Conservation (phyloP, 768 basidiomycete genomes). For the Hygrocybe coccinea region DNA sequence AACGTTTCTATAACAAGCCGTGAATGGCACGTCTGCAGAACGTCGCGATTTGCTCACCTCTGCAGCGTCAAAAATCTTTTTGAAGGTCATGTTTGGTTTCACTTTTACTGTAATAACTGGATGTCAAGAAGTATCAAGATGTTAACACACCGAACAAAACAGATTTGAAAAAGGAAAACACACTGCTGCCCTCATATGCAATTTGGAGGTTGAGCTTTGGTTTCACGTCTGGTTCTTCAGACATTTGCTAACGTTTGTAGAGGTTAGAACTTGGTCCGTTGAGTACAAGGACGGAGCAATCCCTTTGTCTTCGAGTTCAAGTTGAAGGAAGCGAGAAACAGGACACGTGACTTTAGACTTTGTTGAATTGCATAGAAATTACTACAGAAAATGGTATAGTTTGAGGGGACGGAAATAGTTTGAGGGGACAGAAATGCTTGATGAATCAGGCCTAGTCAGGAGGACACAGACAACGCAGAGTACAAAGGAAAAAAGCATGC, state of each 20-base stretch:
- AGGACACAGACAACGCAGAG: no score
- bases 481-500: no score
- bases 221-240: conserved; percentile 57
- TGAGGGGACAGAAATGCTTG: no score
- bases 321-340: no score
- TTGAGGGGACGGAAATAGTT: no score
- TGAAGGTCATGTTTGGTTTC: conserved; percentile 56
- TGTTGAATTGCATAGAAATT: no score
- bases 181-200: conserved; percentile 51
- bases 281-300: no score
- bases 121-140: conserved; percentile 3
- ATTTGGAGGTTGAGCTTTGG: conserved; percentile 66
- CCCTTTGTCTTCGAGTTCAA: no score
- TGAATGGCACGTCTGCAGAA: not conserved
- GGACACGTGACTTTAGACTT: no score
- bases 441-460: no score
- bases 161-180: not conserved
- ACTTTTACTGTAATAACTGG: conserved; percentile 66
- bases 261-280: not conserved
- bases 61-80: conserved; percentile 62
- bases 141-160: no score
- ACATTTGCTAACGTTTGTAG: conserved; percentile 38
- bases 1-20: conserved; percentile 44
- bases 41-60: conserved; percentile 42
- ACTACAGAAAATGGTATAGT: no score